Base-by-base conservation (phyloP, 2,329 filamentous ascomycete species). In the Trichophyton schoenleinii region DNA sequence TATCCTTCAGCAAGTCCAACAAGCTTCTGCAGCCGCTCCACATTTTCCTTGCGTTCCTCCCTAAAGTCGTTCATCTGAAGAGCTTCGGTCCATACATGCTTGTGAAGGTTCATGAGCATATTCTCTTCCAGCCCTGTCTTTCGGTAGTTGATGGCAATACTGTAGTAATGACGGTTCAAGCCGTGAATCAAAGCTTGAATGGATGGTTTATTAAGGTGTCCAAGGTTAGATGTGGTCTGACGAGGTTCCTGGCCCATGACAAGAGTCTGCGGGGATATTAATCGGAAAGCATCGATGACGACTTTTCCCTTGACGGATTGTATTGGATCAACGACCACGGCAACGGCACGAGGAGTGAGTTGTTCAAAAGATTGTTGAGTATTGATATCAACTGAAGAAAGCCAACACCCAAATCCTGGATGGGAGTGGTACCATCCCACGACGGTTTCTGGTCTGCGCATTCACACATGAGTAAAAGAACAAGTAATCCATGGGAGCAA, bases 281-380 rank as follows among this genome's bases (percentile, higher is more conserved):
- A 85, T 67, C 94, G 90, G 84, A 99, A 99, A 61, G 94, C 94
- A 73, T 99, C 94, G 68, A 99, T 99, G 69, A 99, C 94, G 69
- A 99, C 94, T 77, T 99, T 99, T 77, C 94, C 94, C 80, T 99
- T 99, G 73, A 99, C 94, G 64, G 94, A 97, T 77, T 99, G 94
- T 70, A 99, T 97, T 48, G 94, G 94, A 71, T 99, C 94, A 70
- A 99, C 91, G 69, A 99, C 94, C 58, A 99, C 94, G 68, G 94
- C 94, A 66, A 99, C 94, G 67, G 94, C 92, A 72, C 94, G 90
- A 41, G 94, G 91, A 6, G 91, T 99, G 63, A 99, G 85, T 78
- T 97, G 94, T 79, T 99, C 94, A 76, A 99, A 99, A n/a, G 91
- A 96, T 77, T 99, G 94, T 74, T 99, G 94, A 34, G 94, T 99